A percentile compares a stretch with the other conserved stretches of the same genome.
phyloP scores from a whole-genome alignment of 1,284 basidiomycete species.

The Malassezia pachydermatis region DNA sequence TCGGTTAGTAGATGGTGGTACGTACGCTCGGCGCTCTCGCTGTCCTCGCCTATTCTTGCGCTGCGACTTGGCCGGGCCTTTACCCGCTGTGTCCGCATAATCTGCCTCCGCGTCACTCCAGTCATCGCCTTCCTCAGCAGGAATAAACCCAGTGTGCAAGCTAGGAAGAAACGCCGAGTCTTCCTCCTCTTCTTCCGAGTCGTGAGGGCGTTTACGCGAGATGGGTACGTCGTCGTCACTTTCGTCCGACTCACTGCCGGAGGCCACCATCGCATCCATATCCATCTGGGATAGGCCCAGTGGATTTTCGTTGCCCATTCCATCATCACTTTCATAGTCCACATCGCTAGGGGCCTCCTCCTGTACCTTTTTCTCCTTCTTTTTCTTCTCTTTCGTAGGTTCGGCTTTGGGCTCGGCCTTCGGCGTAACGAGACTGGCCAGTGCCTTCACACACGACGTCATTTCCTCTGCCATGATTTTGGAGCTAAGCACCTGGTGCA shows the following conservation, averaged over 20 bases:
- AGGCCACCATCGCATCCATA: slow-evolving; percentile 15
- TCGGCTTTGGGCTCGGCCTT: not conserved
- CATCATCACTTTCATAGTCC: slow-evolving; percentile 16
- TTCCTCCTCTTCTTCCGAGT: not conserved
- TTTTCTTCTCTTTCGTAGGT: not conserved
- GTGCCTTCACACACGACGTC: not conserved
- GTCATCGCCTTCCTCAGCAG: slow-evolving; percentile 9
- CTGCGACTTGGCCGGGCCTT: slow-evolving; percentile 13
- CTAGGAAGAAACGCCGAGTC: slow-evolving; percentile 8
- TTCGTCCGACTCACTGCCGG: slow-evolving; percentile 13
- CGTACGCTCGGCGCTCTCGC: slow-evolving; percentile 18
- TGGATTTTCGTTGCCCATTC: slow-evolving; percentile 14
- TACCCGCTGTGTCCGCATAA: slow-evolving; percentile 9
- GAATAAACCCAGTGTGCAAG: slow-evolving; percentile 13
- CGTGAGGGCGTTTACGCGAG: not conserved
- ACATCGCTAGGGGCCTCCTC: not conserved
- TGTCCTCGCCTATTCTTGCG: slow-evolving; percentile 18
- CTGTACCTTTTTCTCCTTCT: not conserved
- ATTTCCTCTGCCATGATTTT: slow-evolving; percentile 13
- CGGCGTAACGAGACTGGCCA: slow-evolving; percentile 3
- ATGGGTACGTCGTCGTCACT: not conserved
- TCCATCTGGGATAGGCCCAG: too few relatives aligned
- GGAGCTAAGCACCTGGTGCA: slow-evolving; percentile 16
- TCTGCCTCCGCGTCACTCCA: slow-evolving; percentile 18
- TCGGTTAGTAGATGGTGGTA: slow-evolving; percentile 1